These are phyloP conservation scores for Candida caryicola DNA, from an alignment of 805 yeast genomes.

Conservation along the genomic window DNA sequence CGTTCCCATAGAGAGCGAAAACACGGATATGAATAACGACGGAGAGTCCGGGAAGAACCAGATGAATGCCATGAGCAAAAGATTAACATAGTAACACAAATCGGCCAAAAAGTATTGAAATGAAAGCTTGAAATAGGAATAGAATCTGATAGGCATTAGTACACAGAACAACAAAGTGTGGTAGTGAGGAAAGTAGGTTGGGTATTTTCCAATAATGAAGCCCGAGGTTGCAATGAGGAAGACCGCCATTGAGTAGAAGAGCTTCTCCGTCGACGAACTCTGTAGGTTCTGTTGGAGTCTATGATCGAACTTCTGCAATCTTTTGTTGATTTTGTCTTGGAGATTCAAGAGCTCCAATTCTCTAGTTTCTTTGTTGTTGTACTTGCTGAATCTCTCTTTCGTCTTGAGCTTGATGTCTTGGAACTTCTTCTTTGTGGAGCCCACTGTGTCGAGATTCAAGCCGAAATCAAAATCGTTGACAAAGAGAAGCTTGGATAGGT, in stretches of 20 bases:
- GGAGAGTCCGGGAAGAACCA: constrained; percentile 81
- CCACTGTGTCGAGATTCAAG: constrained; percentile 31
- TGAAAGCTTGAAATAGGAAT: constrained; percentile 74
- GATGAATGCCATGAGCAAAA: constrained; percentile 62
- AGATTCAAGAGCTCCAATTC: constrained; percentile 25
- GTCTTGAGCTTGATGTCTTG: constrained; percentile 36
- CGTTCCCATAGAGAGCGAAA: constrained; percentile 85
- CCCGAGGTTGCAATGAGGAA: constrained; percentile 70
- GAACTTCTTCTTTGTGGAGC: constrained; percentile 34
- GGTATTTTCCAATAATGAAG: constrained; percentile 70
- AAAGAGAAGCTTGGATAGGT: constrained; percentile 35
- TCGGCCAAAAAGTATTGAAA: constrained; percentile 90
- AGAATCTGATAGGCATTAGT: constrained; percentile 80
- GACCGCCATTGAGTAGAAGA: constrained; percentile 74
- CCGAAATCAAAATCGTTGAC: constrained; percentile 45
- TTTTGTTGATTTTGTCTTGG: constrained; percentile 30
- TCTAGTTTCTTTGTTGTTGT: constrained; percentile 16
- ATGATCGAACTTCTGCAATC: constrained; percentile 35
- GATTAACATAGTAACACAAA: constrained; percentile 86
- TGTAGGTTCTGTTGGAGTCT: constrained; percentile 33
- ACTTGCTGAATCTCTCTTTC: constrained; percentile 26
- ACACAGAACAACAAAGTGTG: constrained; percentile 61
- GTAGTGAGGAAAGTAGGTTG: constrained; percentile 70
- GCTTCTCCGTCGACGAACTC: constrained; percentile 56
- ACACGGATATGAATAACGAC: constrained; percentile 75